phyloP scores from a whole-genome alignment of 495 filamentous ascomycete genomes.

The Aspergillus wentii region DNA sequence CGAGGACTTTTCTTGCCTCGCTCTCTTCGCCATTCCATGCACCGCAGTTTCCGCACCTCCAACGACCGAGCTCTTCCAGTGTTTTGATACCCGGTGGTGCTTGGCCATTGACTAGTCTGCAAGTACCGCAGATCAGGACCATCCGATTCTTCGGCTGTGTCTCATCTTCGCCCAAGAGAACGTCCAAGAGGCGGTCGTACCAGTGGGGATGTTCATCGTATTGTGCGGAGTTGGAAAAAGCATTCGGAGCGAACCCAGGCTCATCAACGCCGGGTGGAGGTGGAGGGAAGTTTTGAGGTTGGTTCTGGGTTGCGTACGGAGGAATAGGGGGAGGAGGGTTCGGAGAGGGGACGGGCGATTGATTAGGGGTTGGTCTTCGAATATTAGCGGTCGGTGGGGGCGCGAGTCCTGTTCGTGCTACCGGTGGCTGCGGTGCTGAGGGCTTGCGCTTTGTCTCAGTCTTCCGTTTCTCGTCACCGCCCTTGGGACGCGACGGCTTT shows the following conservation, averaged over 20 bases:
- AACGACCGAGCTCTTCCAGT: conserved; percentile 76
- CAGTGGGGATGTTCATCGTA: conserved; percentile 58
- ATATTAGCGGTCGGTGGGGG: conserved; percentile 92
- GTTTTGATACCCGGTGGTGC: conserved; percentile 81
- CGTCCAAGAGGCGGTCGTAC: conserved; percentile 92
- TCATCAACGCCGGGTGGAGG: conserved; percentile 19
- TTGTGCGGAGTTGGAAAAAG: conserved; percentile 43
- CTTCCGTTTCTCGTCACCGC: conserved; percentile 18
- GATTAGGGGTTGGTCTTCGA: conserved; percentile 20
- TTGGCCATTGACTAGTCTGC: conserved; percentile 90
- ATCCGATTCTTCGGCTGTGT: conserved; percentile 85
- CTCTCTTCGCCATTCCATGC: conserved; percentile 79
- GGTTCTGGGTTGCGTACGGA: conserved; percentile 12
- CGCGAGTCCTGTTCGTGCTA: conserved; percentile 53
- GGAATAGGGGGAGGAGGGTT: conserved; percentile 16
- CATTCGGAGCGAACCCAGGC: conserved; percentile 58
- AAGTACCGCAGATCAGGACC: conserved; percentile 77
- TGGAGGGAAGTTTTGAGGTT: conserved; percentile 12
- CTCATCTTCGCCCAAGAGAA: conserved; percentile 93
- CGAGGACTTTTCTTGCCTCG: conserved; percentile 60
- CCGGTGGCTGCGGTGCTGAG: conserved; percentile 14
- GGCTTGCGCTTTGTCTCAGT: conserved; percentile 12
- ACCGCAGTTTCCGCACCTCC: conserved; percentile 84
- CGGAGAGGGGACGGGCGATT: conserved; percentile 11
- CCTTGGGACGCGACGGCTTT: conserved; percentile 39